Base-by-base conservation (phyloP, 1,284 basidiomycete species). In the Ceratobasidium sp. region DNA sequence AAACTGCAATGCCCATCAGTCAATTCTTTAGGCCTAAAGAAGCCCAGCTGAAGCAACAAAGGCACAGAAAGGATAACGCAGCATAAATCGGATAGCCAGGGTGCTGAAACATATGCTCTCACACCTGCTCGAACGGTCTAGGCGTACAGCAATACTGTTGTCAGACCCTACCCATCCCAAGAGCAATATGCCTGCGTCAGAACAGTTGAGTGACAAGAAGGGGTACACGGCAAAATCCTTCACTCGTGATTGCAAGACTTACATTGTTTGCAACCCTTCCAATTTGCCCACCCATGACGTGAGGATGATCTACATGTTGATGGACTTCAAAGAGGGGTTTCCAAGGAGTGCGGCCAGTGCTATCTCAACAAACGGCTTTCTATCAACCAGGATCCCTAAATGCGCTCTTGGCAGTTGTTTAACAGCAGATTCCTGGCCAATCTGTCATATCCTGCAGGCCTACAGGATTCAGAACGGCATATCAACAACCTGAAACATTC, bases 241-340 rank as follows among this genome's bases (percentile, higher is more conserved):
- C 26, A 45, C 34, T 23, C 10, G 16, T 6, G 28, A 48, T 10
- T 61, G 59, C 59, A 43, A 43, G 14, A 39, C 8, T 6, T 39
- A 39, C 36, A 6, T 39, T 14, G 36, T 39, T 39, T 6, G 8
- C 36, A 39, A 12, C 28, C 14, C 41, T 16, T 43, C 36, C 39
- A 23, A 6, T 10, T 43, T 43, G 21, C 59, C 39, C 21, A 41
- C 59, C 3, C 21, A 61, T 39, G n/a, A 61, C 16, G n/a, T 39
- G 16, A 21, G 41, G 32, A 61, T 61, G 39, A 61, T 45, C n/a
- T 61, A 43, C 18, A 39, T 61, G 36, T 21, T 61, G 10, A 61
- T 61, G 59, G 45, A 61, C 59, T 39, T 61, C 28, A 61, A 61
- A 39, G n/a, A 61, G 36, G 59, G 59, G 4, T 23, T 43, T 9